Base-by-base conservation (phyloP, 176 grass and related monocot genomes). In the Avena insularis region DNA sequence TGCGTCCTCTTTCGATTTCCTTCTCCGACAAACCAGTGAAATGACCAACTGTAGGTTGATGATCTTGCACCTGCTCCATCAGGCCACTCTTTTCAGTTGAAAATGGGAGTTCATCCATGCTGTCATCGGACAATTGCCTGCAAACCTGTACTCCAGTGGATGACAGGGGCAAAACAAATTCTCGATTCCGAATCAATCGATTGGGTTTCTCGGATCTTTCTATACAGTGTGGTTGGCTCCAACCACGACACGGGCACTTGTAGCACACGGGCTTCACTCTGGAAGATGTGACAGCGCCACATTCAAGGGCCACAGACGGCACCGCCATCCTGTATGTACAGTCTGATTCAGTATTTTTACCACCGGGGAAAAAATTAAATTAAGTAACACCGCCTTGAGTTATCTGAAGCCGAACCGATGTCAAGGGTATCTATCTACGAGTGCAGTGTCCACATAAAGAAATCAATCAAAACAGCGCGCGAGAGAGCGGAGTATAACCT, bases 1-100 rank as follows among this genome's bases (percentile, higher is more conserved):
- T 98, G 40, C 47, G 77, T 38, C 93, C 90, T 79, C 95, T 98
- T 60, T 92, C 85, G 0, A 93, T 90, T 66, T 98, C 95, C 71
- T 89, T 93, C 19, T 88, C 2, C 6, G 87, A 68, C 38, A 90
- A 60, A 81, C 60, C 79, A 12, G 69, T 5, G 20, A 55, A 10
- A 68, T 29, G 40, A 85, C 29, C 27, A 31, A 10, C 55, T 20
- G 23, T 21, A 65, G 45, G 15, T 36, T 49, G 38, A 56, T 36
- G 23, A 16, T 84, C 80, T 29, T 87, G 8, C 8, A 48, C 9
- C 9, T 48, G 6, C 47, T 48, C 9, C 47, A 48, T 48, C 6
- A 10, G 9, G 49, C 10, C 49, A 50, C 49, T 50, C 9, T 50
- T 12, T 50, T 50, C 49, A 50, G 49, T 50, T 50, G 49, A 50